Evolutionary conservation across 2,329 filamentous ascomycete species (phyloP).

Genomic region (Cercospora sp.): DNA sequence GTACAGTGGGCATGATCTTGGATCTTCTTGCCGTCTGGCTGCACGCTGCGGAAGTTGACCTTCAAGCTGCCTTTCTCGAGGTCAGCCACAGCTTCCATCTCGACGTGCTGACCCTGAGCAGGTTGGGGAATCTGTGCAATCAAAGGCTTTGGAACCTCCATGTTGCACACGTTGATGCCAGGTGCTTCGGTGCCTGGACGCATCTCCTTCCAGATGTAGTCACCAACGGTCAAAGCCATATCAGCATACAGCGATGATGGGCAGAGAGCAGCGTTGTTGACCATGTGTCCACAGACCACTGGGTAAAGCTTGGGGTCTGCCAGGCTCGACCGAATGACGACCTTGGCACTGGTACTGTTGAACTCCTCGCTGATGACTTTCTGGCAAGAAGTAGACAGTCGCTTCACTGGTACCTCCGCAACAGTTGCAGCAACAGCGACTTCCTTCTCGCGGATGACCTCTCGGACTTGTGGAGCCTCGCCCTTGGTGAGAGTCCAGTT

Average conservation of each 20-base stretch:
- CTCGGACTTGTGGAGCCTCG: constrained; percentile 50
- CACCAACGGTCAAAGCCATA: constrained; percentile 64
- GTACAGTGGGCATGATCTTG: constrained; percentile 63
- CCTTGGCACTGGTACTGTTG: constrained; percentile 58
- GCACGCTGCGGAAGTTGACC: constrained; percentile 58
- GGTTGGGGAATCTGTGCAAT: constrained; percentile 57
- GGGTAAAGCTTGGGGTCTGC: constrained; percentile 63
- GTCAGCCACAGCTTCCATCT: constrained; percentile 62
- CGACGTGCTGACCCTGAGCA: constrained; percentile 58
- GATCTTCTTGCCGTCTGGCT: constrained; percentile 59
- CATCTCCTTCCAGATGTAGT: constrained; percentile 67
- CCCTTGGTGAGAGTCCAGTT: constrained; percentile 73
- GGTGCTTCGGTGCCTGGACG: constrained; percentile 58
- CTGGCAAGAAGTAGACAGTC: constrained; percentile 65
- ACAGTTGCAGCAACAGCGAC: constrained; percentile 40
- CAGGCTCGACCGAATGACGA: constrained; percentile 67
- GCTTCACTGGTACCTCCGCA: constrained; percentile 52
- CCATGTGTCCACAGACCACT: constrained; percentile 64
- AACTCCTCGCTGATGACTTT: constrained; percentile 63
- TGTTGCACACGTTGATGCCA: constrained; percentile 64
- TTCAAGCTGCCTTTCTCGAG: constrained; percentile 56
- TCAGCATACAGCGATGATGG: constrained; percentile 66
- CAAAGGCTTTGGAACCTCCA: constrained; percentile 70
- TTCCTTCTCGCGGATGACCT: constrained; percentile 42
- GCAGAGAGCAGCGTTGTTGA: constrained; percentile 66